These are phyloP conservation scores for Stenocarpella maydis DNA, from an alignment of 2,329 filamentous ascomycete genomes.

Conservation along the genomic window DNA sequence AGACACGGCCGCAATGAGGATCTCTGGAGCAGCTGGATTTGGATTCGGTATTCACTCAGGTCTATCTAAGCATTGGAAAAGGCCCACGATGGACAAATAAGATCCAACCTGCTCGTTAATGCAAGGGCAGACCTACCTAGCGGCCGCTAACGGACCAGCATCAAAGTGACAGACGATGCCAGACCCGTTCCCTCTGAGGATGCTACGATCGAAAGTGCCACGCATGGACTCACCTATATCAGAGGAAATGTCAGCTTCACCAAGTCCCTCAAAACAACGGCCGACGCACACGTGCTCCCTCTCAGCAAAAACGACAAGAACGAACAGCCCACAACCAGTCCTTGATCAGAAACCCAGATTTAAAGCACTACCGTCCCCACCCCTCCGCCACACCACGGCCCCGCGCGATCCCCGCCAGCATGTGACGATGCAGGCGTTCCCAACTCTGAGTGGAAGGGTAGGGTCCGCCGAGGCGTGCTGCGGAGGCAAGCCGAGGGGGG, in stretches of 20 bases:
- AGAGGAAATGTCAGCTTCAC: not conserved
- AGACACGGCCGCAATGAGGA: not conserved
- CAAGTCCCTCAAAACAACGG: not conserved
- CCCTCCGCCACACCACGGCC: constrained; percentile 37
- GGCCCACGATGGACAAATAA: no score
- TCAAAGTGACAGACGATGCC: not conserved
- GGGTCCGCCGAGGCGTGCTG: constrained; percentile 31
- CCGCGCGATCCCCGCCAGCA: constrained; percentile 43
- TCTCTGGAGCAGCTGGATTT: not conserved
- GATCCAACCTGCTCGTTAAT: not conserved
- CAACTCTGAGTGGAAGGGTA: constrained; percentile 30
- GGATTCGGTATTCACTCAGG: not conserved
- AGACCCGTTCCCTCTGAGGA: no score
- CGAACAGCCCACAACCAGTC: not conserved
- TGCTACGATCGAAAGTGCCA: not conserved
- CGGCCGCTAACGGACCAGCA: no score
- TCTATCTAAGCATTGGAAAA: not conserved
- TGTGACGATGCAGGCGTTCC: constrained; percentile 47
- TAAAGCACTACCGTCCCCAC: constrained; percentile 51
- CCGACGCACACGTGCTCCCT: not conserved
- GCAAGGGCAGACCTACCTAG: not conserved
- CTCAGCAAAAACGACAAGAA: not conserved
- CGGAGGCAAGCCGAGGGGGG: constrained; percentile 32
- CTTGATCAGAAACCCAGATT: constrained; percentile 48
- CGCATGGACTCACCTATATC: not conserved